A percentile compares a stretch with the other conserved stretches of the same genome.
These are phyloP conservation scores for Ganoderma leucocontextum DNA, from an alignment of 1,284 basidiomycete species.

Conservation along the genomic window DNA sequence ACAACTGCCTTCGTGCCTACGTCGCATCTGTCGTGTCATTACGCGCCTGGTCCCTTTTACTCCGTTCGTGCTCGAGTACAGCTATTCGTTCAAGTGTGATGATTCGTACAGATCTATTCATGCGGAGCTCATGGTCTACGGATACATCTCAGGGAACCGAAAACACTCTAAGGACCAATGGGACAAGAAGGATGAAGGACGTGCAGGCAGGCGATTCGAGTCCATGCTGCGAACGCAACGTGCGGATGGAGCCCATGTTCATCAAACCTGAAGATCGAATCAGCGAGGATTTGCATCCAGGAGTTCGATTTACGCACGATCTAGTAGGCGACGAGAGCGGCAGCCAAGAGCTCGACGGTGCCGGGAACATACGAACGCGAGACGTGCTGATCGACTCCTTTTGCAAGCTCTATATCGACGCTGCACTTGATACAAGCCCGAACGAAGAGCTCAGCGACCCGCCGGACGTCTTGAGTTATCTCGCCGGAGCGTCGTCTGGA, in stretches of 20 bases:
- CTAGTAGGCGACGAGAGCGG: neutral
- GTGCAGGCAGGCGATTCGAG: neutral
- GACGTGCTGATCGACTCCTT: slow-evolving; percentile 28
- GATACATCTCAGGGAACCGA: neutral
- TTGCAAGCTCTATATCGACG: slow-evolving; percentile 24
- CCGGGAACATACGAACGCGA: slow-evolving; percentile 22
- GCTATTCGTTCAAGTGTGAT: too few relatives aligned
- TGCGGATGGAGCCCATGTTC: too few relatives aligned
- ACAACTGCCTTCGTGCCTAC: too few relatives aligned
- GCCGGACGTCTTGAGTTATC: neutral
- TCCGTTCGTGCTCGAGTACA: too few relatives aligned
- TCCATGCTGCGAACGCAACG: neutral
- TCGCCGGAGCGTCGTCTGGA: neutral
- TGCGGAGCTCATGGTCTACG: neutral
- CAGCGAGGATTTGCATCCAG: neutral
- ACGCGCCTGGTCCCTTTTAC: too few relatives aligned
- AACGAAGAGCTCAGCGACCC: neutral
- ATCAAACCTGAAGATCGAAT: neutral
- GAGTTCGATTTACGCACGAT: neutral
- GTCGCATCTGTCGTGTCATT: too few relatives aligned
- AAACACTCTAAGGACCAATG: neutral
- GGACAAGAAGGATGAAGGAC: neutral
- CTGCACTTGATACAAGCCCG: slow-evolving; percentile 16
- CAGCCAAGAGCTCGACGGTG: slow-evolving; percentile 14
- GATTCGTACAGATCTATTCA: neutral